These are phyloP conservation scores for Nicotiana sylvestris DNA, from an alignment of 257 asterid genomes.

Conservation along the genomic window DNA sequence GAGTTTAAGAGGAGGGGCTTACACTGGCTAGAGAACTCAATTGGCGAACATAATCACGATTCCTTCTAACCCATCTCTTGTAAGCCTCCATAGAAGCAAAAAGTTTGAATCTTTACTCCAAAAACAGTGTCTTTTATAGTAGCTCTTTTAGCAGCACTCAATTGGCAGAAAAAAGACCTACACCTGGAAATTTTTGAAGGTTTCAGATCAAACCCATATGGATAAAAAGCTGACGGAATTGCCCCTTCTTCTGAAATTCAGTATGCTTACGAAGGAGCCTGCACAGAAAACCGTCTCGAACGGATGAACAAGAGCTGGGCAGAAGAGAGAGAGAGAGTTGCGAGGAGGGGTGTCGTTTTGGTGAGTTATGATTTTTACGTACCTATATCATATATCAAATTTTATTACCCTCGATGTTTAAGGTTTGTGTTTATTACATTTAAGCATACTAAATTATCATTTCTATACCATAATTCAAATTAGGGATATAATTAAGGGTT, in stretches of 20 bases:
- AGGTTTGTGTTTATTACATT: too few species aligned
- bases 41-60: conserved; percentile 74
- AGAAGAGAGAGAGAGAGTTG: background rate
- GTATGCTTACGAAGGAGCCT: background rate
- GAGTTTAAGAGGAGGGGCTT: conserved; percentile 28
- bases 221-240: background rate
- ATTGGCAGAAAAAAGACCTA: background rate
- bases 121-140: background rate
- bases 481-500: too few species aligned
- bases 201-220: background rate
- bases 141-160: conserved; percentile 9
- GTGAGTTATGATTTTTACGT: background rate
- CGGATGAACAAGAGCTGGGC: conserved; percentile 3
- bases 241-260: background rate
- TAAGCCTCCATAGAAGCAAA: conserved; percentile 71
- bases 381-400: too few species aligned
- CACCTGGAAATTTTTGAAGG: background rate
- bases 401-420: too few species aligned
- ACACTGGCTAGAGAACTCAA: conserved; percentile 85
- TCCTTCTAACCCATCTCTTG: conserved; percentile 86
- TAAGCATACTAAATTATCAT: too few species aligned
- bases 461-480: too few species aligned
- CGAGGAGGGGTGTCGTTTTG: conserved; percentile 10
- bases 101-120: conserved; percentile 19
- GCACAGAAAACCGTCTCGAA: background rate